These are phyloP conservation scores for Fragilaria radians DNA, from an alignment of 108 stramenopile genomes.

Conservation along the genomic window DNA sequence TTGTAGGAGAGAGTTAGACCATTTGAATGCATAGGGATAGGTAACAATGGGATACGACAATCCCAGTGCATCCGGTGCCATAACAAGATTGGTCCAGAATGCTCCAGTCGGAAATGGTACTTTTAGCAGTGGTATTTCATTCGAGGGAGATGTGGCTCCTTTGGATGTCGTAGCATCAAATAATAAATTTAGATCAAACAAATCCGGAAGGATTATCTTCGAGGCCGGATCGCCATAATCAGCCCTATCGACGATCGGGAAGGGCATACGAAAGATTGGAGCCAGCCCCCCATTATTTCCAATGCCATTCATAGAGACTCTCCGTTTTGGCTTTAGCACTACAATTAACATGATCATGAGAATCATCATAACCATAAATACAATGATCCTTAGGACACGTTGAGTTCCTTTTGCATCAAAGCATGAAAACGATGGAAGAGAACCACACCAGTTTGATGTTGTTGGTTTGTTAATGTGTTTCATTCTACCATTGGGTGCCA, in stretches of 20 bases:
- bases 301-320: background rate
- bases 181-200: constrained; percentile 63
- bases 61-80: constrained; percentile 37
- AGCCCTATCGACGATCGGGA: constrained; percentile 44
- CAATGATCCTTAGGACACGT: constrained; percentile 4
- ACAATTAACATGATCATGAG: constrained; percentile 4
- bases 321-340: constrained; percentile 12
- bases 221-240: constrained; percentile 58
- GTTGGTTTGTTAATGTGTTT: background rate
- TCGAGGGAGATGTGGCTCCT: constrained; percentile 9
- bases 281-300: background rate
- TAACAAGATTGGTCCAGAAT: constrained; percentile 84
- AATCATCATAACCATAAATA: constrained; percentile 10
- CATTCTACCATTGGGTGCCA: background rate
- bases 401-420: background rate
- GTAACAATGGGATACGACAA: constrained; percentile 73
- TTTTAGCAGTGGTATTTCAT: constrained; percentile 27
- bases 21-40: constrained; percentile 79
- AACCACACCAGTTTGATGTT: too few relatives aligned
- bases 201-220: constrained; percentile 40
- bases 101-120: constrained; percentile 84
- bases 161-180: constrained; percentile 18
- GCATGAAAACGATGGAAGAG: background rate
- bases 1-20: constrained; percentile 54
- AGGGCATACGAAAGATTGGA: constrained; percentile 24